Percentiles rank a stretch among this genome's conserved stretches.
Conservation (phyloP, 192 early-diverging fungal genomes). For the Linnemannia exigua region DNA sequence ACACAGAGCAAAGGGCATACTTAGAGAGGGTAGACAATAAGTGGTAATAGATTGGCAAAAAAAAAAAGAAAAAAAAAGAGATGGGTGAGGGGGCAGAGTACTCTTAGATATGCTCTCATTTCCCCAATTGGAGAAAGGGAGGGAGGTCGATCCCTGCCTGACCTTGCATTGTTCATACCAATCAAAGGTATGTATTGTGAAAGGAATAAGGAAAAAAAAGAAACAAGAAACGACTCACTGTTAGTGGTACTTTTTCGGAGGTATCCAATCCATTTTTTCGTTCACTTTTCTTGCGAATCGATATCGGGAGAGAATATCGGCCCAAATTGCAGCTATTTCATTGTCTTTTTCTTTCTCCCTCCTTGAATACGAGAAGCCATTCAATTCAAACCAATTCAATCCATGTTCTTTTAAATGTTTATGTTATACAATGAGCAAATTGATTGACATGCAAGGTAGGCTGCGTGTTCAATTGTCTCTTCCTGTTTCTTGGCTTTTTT, state of each 20-base stretch:
- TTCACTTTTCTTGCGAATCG: background rate
- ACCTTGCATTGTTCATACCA: background rate
- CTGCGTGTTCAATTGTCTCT: too few species aligned
- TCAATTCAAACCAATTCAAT: background rate
- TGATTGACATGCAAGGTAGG: too few species aligned
- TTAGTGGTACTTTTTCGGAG: background rate
- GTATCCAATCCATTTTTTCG: background rate
- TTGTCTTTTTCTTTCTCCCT: background rate
- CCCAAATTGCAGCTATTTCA: background rate
- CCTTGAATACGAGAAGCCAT: background rate
- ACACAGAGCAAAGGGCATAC: too few species aligned
- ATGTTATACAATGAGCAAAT: background rate
- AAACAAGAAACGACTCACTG: background rate
- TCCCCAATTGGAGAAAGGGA: background rate
- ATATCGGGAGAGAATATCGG: background rate
- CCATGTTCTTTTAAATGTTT: background rate
- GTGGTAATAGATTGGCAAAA: too few species aligned
- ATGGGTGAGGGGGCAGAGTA: too few species aligned
- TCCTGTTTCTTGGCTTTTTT: too few species aligned
- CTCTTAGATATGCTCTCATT: too few species aligned
- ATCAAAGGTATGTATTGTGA: too few species aligned
- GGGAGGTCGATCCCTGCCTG: background rate
- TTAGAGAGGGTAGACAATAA: too few species aligned
- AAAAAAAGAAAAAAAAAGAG: too few species aligned
- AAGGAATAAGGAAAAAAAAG: background rate